A percentile compares a stretch with the other conserved stretches of the same genome.
Conservation (phyloP, 345 rosid genomes). For the Garcia nutans region DNA sequence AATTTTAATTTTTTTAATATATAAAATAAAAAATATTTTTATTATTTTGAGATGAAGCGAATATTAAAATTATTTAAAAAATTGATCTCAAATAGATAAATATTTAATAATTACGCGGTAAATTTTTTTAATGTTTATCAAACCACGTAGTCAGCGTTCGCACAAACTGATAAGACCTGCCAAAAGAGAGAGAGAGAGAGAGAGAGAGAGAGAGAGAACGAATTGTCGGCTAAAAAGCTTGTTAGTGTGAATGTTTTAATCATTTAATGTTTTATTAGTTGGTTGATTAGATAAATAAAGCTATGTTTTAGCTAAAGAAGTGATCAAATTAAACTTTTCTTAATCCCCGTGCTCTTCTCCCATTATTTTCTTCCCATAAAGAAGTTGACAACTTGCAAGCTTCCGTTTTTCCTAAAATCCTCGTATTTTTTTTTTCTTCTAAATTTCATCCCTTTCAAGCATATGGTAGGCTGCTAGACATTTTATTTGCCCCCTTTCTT, state of each 20-base stretch:
- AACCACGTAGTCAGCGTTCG: neutral
- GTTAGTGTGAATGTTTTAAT: conserved; percentile 5
- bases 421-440: neutral
- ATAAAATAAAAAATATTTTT: no score
- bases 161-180: neutral
- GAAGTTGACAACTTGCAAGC: conserved; percentile 4
- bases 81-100: neutral
- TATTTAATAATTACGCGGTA: neutral
- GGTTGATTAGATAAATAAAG: conserved; percentile 26
- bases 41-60: no score
- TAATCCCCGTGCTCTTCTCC: neutral
- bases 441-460: neutral
- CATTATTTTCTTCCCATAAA: neutral
- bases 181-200: neutral
- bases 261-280: neutral
- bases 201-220: no score
- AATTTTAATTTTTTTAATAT: no score
- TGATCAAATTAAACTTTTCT: neutral
- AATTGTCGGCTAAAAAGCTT: neutral
- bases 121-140: neutral
- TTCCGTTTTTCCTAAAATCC: neutral
- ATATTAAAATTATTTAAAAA: no score
- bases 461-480: neutral
- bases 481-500: neutral
- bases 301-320: neutral